These are phyloP conservation scores for Diaporthe vaccinii DNA, from an alignment of 2,329 filamentous ascomycete genomes.

Conservation along the genomic window DNA sequence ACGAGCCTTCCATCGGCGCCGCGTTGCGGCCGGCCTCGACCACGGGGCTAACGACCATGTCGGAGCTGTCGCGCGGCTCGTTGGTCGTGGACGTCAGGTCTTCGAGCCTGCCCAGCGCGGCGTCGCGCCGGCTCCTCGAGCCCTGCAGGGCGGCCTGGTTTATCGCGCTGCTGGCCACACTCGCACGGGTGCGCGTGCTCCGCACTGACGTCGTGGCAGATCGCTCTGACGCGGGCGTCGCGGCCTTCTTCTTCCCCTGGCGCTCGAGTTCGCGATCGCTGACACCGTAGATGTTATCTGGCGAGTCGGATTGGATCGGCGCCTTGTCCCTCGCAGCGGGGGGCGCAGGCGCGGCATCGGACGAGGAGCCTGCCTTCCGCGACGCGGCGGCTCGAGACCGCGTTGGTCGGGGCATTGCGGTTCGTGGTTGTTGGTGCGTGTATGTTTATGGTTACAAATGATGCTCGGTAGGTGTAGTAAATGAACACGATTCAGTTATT, in stretches of 20 bases:
- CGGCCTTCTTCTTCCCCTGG: constrained; percentile 44
- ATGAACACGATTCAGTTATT: not conserved
- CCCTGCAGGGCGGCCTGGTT: constrained; percentile 45
- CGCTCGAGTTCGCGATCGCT: constrained; percentile 51
- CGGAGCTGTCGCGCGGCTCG: constrained; percentile 34
- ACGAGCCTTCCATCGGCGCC: constrained; percentile 47
- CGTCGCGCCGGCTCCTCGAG: constrained; percentile 50
- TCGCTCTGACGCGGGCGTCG: constrained; percentile 35
- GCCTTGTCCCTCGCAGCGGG: constrained; percentile 31
- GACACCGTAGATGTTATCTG: constrained; percentile 50
- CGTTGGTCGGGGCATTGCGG: constrained; percentile 50
- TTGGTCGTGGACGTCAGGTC: constrained; percentile 48
- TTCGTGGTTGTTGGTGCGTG: constrained; percentile 1
- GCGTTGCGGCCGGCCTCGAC: constrained; percentile 55
- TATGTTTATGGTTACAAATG: not conserved
- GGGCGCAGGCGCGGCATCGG: constrained; percentile 38
- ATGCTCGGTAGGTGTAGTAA: constrained; percentile 16
- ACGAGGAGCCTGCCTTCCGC: constrained; percentile 41
- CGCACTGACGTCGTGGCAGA: constrained; percentile 25
- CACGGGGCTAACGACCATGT: constrained; percentile 44
- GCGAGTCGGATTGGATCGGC: constrained; percentile 37
- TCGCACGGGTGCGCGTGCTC: constrained; percentile 25
- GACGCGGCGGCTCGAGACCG: constrained; percentile 49
- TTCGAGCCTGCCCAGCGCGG: constrained; percentile 54
- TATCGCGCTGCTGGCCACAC: constrained; percentile 36